Evolutionary conservation across 495 filamentous ascomycete species (phyloP).

Genomic region (Annulohypoxylon moriforme): DNA sequence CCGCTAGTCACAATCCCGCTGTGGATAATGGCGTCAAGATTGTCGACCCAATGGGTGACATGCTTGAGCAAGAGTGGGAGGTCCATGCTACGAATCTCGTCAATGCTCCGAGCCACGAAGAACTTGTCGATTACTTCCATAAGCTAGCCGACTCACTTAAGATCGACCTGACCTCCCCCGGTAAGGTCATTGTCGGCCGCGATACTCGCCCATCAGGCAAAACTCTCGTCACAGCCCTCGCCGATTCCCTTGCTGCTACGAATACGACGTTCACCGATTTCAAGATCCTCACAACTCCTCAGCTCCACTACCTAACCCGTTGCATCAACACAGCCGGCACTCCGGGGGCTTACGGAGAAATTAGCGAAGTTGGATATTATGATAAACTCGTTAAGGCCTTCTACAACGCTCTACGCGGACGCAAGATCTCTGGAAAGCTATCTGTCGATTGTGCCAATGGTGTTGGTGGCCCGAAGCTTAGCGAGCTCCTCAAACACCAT

Average conservation of each 20-base stretch:
- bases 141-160: conserved; percentile 76
- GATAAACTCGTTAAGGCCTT: conserved; percentile 88
- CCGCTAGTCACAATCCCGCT: conserved; percentile 96
- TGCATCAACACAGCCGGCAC: conserved; percentile 92
- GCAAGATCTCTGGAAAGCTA: conserved; percentile 74
- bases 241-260: conserved; percentile 79
- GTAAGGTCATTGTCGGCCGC: conserved; percentile 87
- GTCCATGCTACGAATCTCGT: conserved; percentile 84
- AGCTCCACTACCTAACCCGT: conserved; percentile 95
- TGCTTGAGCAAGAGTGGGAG: conserved; percentile 97
- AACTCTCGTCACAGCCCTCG: conserved; percentile 79
- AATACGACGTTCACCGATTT: conserved; percentile 80
- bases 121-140: conserved; percentile 78
- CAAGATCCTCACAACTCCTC: conserved; percentile 91
- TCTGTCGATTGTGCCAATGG: conserved; percentile 97
- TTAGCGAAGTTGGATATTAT: conserved; percentile 92
- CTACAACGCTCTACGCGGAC: conserved; percentile 78
- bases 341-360: conserved; percentile 83
- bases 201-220: conserved; percentile 94
- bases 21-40: conserved; percentile 98
- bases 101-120: conserved; percentile 79
- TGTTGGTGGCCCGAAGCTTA: conserved; percentile 92
- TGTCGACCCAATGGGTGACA: conserved; percentile 97
- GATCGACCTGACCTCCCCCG: conserved; percentile 74
- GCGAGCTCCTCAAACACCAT: conserved; percentile 86